Conservation (phyloP, 371 early-diverging fungal genomes). For the Dichotomocladium elegans region DNA sequence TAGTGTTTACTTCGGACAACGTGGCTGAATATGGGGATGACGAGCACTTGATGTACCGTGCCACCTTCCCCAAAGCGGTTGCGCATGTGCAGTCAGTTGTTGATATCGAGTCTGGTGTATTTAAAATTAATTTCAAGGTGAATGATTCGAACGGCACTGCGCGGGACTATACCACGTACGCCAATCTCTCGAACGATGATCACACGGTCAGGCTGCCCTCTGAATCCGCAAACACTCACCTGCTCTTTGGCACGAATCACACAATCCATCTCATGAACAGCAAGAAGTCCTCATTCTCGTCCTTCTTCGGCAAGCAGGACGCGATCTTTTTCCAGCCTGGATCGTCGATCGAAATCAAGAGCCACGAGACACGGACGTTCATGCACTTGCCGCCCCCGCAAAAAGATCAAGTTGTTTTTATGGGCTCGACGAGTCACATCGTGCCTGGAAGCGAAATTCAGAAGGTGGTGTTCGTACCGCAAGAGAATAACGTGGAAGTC, state of each 20-base stretch:
- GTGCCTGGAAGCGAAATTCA: slow-evolving; percentile 43
- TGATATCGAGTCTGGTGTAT: slow-evolving; percentile 39
- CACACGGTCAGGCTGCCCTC: slow-evolving; percentile 38
- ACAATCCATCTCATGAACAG: slow-evolving; percentile 24
- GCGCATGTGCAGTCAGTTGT: slow-evolving; percentile 37
- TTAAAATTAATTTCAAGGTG: slow-evolving; percentile 23
- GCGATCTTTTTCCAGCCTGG: slow-evolving; percentile 39
- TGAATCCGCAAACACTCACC: slow-evolving; percentile 12
- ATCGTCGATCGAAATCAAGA: slow-evolving; percentile 20
- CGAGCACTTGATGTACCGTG: slow-evolving; percentile 39
- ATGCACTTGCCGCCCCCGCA: slow-evolving; percentile 36
- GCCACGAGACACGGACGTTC: slow-evolving; percentile 45
- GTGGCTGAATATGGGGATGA: slow-evolving; percentile 33
- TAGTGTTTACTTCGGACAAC: slow-evolving; percentile 57
- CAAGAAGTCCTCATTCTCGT: slow-evolving; percentile 1
- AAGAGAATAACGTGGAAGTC: slow-evolving; percentile 6
- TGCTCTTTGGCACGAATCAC: slow-evolving; percentile 33
- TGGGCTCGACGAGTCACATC: slow-evolving; percentile 44
- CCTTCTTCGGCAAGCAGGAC: slow-evolving; percentile 11
- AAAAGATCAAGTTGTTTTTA: slow-evolving; percentile 5
- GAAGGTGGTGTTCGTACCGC: neutral
- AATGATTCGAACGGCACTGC: slow-evolving; percentile 2
- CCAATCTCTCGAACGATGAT: slow-evolving; percentile 42
- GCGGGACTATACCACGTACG: slow-evolving; percentile 34
- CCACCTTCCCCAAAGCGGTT: slow-evolving; percentile 44